Evolutionary conservation across 2,329 filamentous ascomycete genomes (phyloP).

Genomic region (Colletotrichum sidae): DNA sequence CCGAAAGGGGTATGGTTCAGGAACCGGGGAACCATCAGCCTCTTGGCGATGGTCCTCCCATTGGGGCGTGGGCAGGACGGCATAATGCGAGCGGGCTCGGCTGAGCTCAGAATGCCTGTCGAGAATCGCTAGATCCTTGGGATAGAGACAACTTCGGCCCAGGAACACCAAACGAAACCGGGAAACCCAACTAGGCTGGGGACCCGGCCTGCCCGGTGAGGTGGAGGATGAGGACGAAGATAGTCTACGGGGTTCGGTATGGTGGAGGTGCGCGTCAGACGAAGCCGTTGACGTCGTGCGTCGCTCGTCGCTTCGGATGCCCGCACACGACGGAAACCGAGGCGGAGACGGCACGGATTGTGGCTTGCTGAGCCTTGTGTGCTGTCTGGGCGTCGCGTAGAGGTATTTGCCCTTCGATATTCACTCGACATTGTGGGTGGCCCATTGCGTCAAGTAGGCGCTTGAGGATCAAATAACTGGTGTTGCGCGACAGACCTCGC

Average conservation of each 20-base stretch:
- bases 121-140: neutral
- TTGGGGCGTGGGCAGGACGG: constrained; percentile 4
- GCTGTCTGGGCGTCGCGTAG: neutral
- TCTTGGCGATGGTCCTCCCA: neutral
- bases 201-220: constrained; percentile 30
- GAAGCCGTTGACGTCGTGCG: neutral
- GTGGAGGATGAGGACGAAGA: constrained; percentile 8
- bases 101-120: constrained; percentile 17
- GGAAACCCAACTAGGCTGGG: constrained; percentile 5
- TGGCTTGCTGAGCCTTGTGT: constrained; percentile 1
- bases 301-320: constrained; percentile 20
- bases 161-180: constrained; percentile 21
- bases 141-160: constrained; percentile 24
- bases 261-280: constrained; percentile 11
- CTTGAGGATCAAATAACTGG: neutral
- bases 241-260: constrained; percentile 3
- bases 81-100: constrained; percentile 7
- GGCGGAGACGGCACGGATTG: neutral
- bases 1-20: constrained; percentile 23
- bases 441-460: neutral
- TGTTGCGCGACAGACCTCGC: constrained; percentile 12
- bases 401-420: constrained; percentile 3
- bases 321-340: constrained; percentile 3
- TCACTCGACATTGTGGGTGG: neutral
- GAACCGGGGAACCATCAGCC: constrained; percentile 24